Conservation (phyloP, 2,329 filamentous ascomycete species). For the Fusarium tupiense region DNA sequence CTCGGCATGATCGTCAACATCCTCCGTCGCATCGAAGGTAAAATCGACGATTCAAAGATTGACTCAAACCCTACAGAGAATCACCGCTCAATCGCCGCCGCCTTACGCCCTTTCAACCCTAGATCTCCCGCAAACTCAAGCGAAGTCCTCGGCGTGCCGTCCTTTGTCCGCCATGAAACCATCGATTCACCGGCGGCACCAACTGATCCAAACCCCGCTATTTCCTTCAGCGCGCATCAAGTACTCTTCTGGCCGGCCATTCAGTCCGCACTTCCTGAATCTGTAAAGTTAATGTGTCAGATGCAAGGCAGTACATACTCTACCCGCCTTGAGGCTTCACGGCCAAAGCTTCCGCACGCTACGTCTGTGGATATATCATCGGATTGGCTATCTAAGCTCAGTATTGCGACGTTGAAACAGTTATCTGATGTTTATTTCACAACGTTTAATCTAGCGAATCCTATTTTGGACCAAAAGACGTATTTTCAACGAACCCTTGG, state of each 20-base stretch:
- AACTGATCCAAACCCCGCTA: conserved; percentile 8
- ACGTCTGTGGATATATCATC: background rate
- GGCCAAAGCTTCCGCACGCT: conserved; percentile 8
- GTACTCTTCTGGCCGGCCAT: conserved; percentile 26
- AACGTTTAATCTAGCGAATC: conserved; percentile 16
- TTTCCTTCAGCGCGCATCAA: conserved; percentile 23
- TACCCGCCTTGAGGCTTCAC: conserved; percentile 7
- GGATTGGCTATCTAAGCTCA: background rate
- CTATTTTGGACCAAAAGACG: conserved; percentile 29
- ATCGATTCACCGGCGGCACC: conserved; percentile 3
- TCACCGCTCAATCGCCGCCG: background rate
- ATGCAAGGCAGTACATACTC: conserved; percentile 20
- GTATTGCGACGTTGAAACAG: conserved; percentile 21
- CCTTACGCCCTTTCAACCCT: background rate
- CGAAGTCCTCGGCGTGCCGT: conserved; percentile 22
- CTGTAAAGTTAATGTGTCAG: conserved; percentile 25
- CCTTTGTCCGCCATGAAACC: conserved; percentile 2
- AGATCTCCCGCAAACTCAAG: conserved; percentile 30
- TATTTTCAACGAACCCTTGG: conserved; percentile 30
- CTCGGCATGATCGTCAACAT: conserved; percentile 35
- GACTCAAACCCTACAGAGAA: background rate
- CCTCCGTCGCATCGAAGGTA: conserved; percentile 32
- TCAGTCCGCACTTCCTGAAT: background rate
- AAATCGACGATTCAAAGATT: conserved; percentile 21
- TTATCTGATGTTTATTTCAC: conserved; percentile 31